Evolutionary conservation across 805 yeast species (phyloP).

Genomic region (Candida piceae): DNA sequence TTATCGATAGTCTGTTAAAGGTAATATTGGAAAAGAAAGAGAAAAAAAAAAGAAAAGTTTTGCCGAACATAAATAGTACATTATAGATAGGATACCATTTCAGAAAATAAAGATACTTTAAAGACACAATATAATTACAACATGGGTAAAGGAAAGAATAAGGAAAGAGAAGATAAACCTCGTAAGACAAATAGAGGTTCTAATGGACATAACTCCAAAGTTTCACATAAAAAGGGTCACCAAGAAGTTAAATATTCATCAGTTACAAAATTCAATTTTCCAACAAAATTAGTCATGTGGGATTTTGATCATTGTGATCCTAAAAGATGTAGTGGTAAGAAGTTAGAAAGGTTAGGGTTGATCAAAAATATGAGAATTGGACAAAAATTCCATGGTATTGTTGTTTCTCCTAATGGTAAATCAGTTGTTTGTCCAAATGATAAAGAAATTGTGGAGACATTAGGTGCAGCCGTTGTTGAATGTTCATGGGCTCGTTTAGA

Average conservation of each 20-base stretch:
- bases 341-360: constrained; percentile 80
- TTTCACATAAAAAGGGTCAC: constrained; percentile 38
- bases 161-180: constrained; percentile 37
- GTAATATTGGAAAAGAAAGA: too few species aligned
- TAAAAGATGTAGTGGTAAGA: constrained; percentile 93
- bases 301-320: constrained; percentile 99
- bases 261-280: constrained; percentile 41
- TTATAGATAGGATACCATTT: too few species aligned
- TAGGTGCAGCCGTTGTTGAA: constrained; percentile 97
- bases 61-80: too few species aligned
- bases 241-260: constrained; percentile 26
- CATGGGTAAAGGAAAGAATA: constrained; percentile 52
- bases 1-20: too few species aligned
- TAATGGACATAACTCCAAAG: constrained; percentile 54
- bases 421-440: constrained; percentile 89
- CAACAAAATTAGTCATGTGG: constrained; percentile 95
- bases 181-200: constrained; percentile 36
- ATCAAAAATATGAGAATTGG: constrained; percentile 82
- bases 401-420: constrained; percentile 91
- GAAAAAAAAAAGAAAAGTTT: too few species aligned
- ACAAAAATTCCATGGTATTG: constrained; percentile 85
- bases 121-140: neutral
- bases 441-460: constrained; percentile 61
- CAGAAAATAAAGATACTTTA: too few species aligned
- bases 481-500: constrained; percentile 98